Evolutionary conservation across 805 yeast species (phyloP).

Genomic region (Saccharomycopsis fibuligera): DNA sequence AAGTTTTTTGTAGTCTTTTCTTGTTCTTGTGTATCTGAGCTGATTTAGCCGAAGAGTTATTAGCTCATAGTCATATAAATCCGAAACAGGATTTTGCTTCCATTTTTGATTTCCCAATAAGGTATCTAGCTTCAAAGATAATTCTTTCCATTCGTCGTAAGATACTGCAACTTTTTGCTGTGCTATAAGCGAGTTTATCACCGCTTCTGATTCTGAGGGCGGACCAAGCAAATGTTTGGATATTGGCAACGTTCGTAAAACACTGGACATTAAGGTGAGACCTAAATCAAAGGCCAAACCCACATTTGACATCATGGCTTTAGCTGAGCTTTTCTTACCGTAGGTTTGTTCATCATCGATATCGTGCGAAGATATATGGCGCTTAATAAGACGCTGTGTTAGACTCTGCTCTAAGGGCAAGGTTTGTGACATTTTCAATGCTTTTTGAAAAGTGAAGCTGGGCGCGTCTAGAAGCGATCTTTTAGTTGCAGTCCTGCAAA

Average conservation of each 20-base stretch:
- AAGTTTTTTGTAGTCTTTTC: constrained; percentile 52
- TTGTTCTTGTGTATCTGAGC: constrained; percentile 51
- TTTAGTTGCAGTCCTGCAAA: no score
- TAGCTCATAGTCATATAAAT: constrained; percentile 67
- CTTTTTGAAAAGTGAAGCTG: no score
- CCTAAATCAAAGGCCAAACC: constrained; percentile 1
- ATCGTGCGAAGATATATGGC: neutral
- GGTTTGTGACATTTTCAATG: neutral
- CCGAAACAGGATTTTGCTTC: constrained; percentile 58
- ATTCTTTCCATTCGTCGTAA: constrained; percentile 60
- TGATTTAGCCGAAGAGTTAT: constrained; percentile 47
- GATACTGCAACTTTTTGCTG: constrained; percentile 45
- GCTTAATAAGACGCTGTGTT: neutral
- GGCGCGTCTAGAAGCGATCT: no score
- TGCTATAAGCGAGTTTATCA: constrained; percentile 26
- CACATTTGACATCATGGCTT: neutral
- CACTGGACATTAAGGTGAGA: constrained; percentile 1
- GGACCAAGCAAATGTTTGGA: constrained; percentile 20
- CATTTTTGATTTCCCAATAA: constrained; percentile 60
- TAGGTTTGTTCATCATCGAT: neutral
- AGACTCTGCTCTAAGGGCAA: neutral
- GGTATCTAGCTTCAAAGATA: constrained; percentile 58
- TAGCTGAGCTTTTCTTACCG: neutral
- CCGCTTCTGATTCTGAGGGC: constrained; percentile 18
- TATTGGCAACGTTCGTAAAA: constrained; percentile 10